Base-by-base conservation (phyloP, 345 rosid species). In the Gossypium rotundifolium region DNA sequence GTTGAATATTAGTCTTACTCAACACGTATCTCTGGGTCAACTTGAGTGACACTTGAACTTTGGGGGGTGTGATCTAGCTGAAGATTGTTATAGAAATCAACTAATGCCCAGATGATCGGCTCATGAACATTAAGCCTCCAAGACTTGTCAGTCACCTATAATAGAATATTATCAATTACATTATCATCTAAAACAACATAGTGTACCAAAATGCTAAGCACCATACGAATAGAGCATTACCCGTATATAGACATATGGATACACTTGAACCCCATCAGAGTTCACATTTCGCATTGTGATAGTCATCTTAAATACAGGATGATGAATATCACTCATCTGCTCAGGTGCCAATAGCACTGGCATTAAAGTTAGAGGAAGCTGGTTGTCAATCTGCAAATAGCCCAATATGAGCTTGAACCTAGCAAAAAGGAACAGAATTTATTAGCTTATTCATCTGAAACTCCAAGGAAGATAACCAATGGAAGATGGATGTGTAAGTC, bases 391-490 rank as follows among this genome's bases (percentile, higher is more conserved):
- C 86, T 95, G 99, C 84, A 93, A 73, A 81, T 84, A 76, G 61
- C 97, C 99, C 78, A 93, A 75, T 74, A 93, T 88, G 82, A 95
- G 81, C 87, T 95, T 95, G 88, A 95, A 89, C 94, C 99, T 95
- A 90, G 64, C 77, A 90, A 42, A 74, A 70, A 44, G 71, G 25
- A 59, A 62, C 42, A 81, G 42, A 76, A 66, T 66, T 55, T 65
- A 5, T 73, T 54, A 73, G 45, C 44, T 48, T 57, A 57, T 38
- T 65, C 60, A 75, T 18, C 38, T 45, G 48, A 59, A 58, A 25
- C 20, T 46, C 44, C 18, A 25, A 45, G 52, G 17, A 57, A 17
- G 23, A 29, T 59, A 16, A 38, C 72, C 0, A 16, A 68, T 68
- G 27, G 72, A 68, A 49, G 58, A 68, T 25, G 55, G 42, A 9